A percentile compares a stretch with the other conserved stretches of the same genome.
Evolutionary conservation across 1,139 yeast genomes (phyloP).

Genomic region (Magnusiomyces sp.): DNA sequence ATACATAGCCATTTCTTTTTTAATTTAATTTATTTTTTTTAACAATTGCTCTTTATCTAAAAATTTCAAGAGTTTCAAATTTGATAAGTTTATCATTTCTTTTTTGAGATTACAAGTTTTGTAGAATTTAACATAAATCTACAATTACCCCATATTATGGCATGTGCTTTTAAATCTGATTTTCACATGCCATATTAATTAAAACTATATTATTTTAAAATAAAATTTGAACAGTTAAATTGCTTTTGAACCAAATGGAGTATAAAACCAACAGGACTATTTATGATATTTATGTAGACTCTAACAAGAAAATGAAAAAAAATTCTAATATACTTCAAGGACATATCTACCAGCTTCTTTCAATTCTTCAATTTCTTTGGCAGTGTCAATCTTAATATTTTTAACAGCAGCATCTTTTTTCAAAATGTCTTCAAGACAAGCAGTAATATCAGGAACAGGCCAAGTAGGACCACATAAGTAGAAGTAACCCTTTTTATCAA

Average conservation of each 20-base stretch:
- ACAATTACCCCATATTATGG: background rate
- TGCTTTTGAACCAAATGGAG: background rate
- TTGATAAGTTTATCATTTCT: no score
- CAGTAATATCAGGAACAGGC: constrained; percentile 98
- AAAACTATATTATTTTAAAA: background rate
- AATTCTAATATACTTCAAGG: constrained; percentile 71
- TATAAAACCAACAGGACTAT: background rate
- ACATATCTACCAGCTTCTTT: constrained; percentile 90
- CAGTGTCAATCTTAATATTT: constrained; percentile 63
- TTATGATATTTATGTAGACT: background rate
- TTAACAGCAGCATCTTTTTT: constrained; percentile 57
- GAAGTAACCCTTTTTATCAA: constrained; percentile 74
- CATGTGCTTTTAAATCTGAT: background rate
- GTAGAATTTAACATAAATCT: no score
- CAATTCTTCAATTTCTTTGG: constrained; percentile 80
- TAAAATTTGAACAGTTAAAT: background rate
- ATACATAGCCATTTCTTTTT: no score
- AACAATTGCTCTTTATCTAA: no score
- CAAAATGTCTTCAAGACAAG: constrained; percentile 78
- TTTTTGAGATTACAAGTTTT: no score
- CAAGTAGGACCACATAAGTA: constrained; percentile 98
- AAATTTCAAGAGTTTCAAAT: background rate
- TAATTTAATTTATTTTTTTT: no score
- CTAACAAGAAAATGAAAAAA: no score
- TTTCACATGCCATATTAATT: background rate